phyloP scores from a whole-genome alignment of 2,329 filamentous ascomycete species.

The Botrytis galanthina region DNA sequence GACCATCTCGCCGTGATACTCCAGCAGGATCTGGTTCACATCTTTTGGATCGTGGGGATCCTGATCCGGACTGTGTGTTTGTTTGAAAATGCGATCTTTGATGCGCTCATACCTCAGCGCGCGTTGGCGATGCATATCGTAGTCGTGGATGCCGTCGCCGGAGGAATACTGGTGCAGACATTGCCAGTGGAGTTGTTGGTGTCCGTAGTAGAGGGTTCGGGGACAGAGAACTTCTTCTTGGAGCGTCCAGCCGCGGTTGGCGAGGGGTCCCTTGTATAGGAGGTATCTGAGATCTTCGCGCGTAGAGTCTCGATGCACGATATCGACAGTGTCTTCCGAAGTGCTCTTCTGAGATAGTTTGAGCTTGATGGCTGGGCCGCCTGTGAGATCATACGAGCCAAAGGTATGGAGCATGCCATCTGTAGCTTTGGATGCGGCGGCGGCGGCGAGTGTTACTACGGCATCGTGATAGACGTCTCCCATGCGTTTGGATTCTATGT shows the following conservation, averaged over 20 bases:
- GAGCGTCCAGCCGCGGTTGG: not conserved
- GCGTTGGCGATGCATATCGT: not conserved
- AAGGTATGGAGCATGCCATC: not conserved
- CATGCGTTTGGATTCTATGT: slow-evolving; percentile 12
- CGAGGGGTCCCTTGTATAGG: not conserved
- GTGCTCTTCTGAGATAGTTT: not conserved
- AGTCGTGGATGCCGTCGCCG: not conserved
- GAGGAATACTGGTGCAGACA: not conserved
- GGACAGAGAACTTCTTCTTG: slow-evolving; percentile 1
- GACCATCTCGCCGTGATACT: too few relatives aligned
- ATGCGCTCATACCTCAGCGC: not conserved
- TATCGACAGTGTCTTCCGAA: not conserved
- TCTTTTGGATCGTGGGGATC: too few relatives aligned
- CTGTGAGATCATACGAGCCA: too few relatives aligned
- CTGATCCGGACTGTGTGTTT: too few relatives aligned
- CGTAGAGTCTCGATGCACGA: not conserved
- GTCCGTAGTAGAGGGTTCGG: not conserved
- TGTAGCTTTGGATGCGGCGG: not conserved
- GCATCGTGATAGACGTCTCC: slow-evolving; percentile 11
- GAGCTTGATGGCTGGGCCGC: not conserved
- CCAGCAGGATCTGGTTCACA: too few relatives aligned
- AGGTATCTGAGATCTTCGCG: not conserved
- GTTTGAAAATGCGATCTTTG: not conserved
- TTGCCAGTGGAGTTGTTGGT: not conserved
- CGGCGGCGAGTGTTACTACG: not conserved